A percentile compares a stretch with the other conserved stretches of the same genome.
These are phyloP conservation scores for Eustoma russellianum DNA, from an alignment of 257 asterid genomes.

Conservation along the genomic window DNA sequence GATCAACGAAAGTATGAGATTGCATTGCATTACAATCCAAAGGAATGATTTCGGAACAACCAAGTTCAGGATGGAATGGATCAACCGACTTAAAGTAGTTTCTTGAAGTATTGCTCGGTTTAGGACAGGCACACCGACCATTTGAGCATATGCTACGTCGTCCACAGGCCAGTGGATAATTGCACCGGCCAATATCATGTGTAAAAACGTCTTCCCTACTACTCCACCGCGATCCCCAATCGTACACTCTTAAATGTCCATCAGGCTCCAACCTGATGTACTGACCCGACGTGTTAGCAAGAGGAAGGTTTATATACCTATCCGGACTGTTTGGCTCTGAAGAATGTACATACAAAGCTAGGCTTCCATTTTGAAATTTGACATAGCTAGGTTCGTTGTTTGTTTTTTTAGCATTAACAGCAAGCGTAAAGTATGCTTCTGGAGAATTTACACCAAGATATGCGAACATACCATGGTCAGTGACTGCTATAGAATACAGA, in stretches of 20 bases:
- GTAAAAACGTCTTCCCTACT: too few species aligned
- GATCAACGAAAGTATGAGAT: constrained; percentile 24
- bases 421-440: too few species aligned
- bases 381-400: constrained; percentile 21
- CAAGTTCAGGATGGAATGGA: constrained; percentile 25
- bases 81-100: constrained; percentile 17
- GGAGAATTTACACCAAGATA: too few species aligned
- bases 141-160: constrained; percentile 27
- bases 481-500: too few species aligned
- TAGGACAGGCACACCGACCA: constrained; percentile 36
- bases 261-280: constrained; percentile 31
- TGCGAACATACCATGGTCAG: too few species aligned
- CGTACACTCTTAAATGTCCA: too few species aligned
- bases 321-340: constrained; percentile 16
- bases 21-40: constrained; percentile 16
- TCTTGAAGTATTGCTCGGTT: constrained; percentile 8
- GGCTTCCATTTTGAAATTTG: constrained; percentile 32
- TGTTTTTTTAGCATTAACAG: too few species aligned
- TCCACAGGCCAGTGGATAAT: constrained; percentile 41
- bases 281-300: constrained; percentile 21
- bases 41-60: constrained; percentile 29
- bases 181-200: constrained; percentile 17
- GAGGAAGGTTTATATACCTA: constrained; percentile 5
- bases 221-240: too few species aligned
- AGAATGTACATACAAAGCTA: constrained; percentile 19